Evolutionary conservation across 2,329 filamentous ascomycete species (phyloP).

Genomic region (Alternaria angustiovoidea): DNA sequence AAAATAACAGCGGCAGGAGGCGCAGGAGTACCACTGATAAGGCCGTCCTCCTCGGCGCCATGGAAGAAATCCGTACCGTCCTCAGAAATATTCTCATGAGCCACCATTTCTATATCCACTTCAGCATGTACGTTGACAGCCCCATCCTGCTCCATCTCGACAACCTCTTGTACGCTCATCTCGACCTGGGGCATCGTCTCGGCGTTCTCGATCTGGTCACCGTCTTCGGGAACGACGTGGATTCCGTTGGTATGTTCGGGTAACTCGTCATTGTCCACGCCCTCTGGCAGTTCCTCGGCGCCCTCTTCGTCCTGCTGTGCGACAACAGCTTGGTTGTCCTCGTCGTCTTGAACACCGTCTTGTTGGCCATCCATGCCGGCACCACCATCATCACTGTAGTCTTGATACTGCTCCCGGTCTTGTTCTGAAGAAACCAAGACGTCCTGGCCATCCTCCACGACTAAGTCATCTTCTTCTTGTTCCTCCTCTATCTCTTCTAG

Average conservation of each 20-base stretch:
- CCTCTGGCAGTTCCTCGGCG: not conserved
- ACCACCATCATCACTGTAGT: slow-evolving; percentile 1
- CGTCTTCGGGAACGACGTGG: not conserved
- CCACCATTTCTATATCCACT: not conserved
- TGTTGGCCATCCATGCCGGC: not conserved
- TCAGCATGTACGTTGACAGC: not conserved
- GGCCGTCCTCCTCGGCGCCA: not conserved
- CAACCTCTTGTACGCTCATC: not conserved
- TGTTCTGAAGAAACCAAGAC: slow-evolving; percentile 4
- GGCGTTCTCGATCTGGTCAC: not conserved
- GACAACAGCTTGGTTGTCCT: not conserved
- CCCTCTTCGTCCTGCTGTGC: not conserved
- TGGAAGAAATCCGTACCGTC: not conserved
- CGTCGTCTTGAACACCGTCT: slow-evolving; percentile 1
- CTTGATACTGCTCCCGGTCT: not conserved
- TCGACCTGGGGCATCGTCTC: not conserved
- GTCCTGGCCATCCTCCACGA: not conserved
- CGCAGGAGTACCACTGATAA: not conserved
- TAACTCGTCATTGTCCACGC: not conserved
- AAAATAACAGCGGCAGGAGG: not conserved
- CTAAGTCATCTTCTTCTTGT: not conserved
- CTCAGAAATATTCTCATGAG: not conserved
- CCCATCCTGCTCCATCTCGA: not conserved
- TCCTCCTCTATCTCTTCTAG: not conserved
- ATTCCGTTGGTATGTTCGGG: not conserved